phyloP scores from a whole-genome alignment of 1,284 basidiomycete species.

The Wolfiporia cocos region DNA sequence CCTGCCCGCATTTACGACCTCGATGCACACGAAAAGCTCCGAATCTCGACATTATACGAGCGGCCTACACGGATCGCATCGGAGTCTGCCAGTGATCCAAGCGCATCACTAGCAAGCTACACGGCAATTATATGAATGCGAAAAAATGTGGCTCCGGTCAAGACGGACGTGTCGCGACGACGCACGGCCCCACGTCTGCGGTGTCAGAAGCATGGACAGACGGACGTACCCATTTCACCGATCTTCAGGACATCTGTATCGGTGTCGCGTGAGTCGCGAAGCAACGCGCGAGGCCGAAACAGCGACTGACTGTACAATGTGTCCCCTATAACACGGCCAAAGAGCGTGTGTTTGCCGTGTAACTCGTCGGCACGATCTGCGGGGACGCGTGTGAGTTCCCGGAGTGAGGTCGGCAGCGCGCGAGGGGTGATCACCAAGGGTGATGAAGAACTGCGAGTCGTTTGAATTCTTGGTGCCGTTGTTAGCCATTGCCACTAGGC shows the following conservation, averaged over 20 bases:
- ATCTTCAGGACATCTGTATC: conserved; percentile 81
- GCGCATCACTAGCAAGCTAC: too few species aligned
- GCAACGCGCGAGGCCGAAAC: not conserved
- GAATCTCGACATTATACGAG: too few species aligned
- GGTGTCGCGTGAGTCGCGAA: not conserved
- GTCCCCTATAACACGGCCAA: conserved; percentile 76
- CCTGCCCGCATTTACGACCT: too few species aligned
- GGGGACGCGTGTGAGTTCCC: not conserved
- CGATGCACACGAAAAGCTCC: too few species aligned
- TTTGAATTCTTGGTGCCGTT: conserved; percentile 80
- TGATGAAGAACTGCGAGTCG: conserved; percentile 89
- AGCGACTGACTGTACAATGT: conserved; percentile 77
- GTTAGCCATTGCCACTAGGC: conserved; percentile 93
- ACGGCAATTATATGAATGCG: too few species aligned
- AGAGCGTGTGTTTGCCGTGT: conserved; percentile 85
- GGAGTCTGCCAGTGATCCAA: too few species aligned
- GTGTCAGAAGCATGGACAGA: too few species aligned
- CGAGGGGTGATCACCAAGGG: conserved; percentile 51
- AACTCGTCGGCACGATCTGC: conserved; percentile 84
- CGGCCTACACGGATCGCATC: too few species aligned
- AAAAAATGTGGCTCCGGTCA: too few species aligned
- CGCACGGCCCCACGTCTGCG: too few species aligned
- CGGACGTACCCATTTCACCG: conserved; percentile 67
- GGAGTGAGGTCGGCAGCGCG: not conserved
- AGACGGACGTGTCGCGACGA: too few species aligned